phyloP scores from a whole-genome alignment of 108 stramenopile genomes.

The Cyclotella sp. region DNA sequence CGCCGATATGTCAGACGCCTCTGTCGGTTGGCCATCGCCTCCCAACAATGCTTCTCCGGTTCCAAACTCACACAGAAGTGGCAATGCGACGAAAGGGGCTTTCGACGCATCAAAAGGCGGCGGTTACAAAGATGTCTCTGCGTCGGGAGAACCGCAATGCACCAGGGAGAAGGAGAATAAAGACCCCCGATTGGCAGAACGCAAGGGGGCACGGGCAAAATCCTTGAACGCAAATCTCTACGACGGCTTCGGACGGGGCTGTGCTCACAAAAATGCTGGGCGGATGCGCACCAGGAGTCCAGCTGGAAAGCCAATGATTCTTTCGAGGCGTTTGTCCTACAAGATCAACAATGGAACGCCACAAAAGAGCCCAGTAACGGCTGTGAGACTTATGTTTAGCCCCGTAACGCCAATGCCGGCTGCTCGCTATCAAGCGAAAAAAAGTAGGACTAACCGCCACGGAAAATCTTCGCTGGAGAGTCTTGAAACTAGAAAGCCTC shows the following conservation, averaged over 20 bases:
- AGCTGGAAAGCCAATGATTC: slow-evolving; percentile 24
- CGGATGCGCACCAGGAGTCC: slow-evolving; percentile 7
- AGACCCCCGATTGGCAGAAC: background rate
- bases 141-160: slow-evolving; percentile 5
- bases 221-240: background rate
- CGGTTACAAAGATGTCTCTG: background rate
- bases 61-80: background rate
- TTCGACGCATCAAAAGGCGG: background rate
- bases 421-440: background rate
- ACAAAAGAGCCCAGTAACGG: slow-evolving; percentile 5
- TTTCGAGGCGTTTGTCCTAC: slow-evolving; percentile 28
- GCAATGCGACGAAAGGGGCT: background rate
- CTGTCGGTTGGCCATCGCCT: background rate
- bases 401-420: background rate
- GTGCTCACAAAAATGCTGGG: background rate
- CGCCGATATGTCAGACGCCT: background rate
- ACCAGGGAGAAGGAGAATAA: background rate
- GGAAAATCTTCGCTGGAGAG: background rate
- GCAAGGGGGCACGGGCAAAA: background rate
- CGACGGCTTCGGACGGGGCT: background rate
- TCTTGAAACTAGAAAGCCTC: background rate
- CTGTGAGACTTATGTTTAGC: slow-evolving; percentile 18
- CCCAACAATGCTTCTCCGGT: background rate
- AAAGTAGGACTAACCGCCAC: background rate
- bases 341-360: slow-evolving; percentile 24